Base-by-base conservation (phyloP, 345 rosid genomes). In the Ricinus communis region DNA sequence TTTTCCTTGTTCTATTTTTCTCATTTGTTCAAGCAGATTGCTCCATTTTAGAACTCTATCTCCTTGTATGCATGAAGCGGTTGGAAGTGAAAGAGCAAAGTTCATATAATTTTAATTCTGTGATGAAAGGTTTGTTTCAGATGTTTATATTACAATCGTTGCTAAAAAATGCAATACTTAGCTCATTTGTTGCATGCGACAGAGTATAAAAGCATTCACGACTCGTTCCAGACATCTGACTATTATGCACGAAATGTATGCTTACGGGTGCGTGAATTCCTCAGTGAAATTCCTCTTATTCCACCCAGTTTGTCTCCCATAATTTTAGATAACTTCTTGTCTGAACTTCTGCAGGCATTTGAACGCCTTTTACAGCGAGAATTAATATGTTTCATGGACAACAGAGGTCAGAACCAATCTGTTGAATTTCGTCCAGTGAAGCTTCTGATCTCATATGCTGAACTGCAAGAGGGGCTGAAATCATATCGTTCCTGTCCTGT, bases 401-500 rank as follows among this genome's bases (percentile, higher is more conserved):
- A 70, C 74, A 83, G 88, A 84, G 87, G 85, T 49, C 81, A 81
- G 22, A 77, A 70, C 76, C 98, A 90, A 76, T 83, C 90, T 50
- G 74, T 85, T 51, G 97, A 94, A 72, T 87, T 83, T 77, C 93
- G 92, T 55, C 83, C 81, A 0, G 87, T 86, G 66, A 94, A 87
- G 87, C 90, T 91, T 77, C 81, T 94, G 19, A 75, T 91, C 76
- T 87, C 95, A 53, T 79, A 75, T 49, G 76, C 69, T 55, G 95
- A 91, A 80, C 93, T 94, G 50, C 79, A 82, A 55, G 86, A 85
- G 65, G 98, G 91, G 59, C 78, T 94, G 80, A 88, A 84, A 77
- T 87, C 92, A 24, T 86, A 90, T 75, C 76, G 76, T n/a, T 90
- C 88, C 14, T 94, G 97, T 82, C 98, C 97, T 41, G 97, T 90